A percentile compares a stretch with the other conserved stretches of the same genome.
phyloP scores from a whole-genome alignment of 108 stramenopile genomes.

The Stephanodiscus minutulus region DNA sequence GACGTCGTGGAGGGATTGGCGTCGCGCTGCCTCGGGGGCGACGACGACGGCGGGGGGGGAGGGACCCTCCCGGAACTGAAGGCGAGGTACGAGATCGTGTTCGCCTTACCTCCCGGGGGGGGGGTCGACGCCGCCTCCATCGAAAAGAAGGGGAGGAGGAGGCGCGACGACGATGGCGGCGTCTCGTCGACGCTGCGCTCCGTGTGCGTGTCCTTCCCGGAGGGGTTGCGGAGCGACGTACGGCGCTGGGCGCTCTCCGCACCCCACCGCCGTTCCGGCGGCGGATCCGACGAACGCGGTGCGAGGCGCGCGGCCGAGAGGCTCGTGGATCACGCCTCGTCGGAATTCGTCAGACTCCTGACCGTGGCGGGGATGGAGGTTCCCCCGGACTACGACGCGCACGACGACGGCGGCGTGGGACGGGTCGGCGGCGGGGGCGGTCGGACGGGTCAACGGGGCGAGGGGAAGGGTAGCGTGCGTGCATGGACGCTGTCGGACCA shows the following conservation, averaged over 20 bases:
- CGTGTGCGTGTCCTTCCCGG: slow-evolving; percentile 33
- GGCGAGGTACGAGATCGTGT: slow-evolving; percentile 32
- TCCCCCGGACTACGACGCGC: slow-evolving; percentile 10
- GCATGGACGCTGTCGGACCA: slow-evolving; percentile 52
- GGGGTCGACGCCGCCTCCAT: not conserved
- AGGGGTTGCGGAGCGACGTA: slow-evolving; percentile 19
- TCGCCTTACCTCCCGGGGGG: slow-evolving; percentile 12
- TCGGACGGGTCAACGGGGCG: not conserved
- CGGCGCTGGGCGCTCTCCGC: slow-evolving; percentile 22
- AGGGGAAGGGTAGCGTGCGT: not conserved
- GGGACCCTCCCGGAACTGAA: slow-evolving; percentile 24
- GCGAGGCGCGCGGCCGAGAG: slow-evolving; percentile 20
- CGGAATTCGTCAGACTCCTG: slow-evolving; percentile 63
- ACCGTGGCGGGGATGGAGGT: slow-evolving; percentile 68
- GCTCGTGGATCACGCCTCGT: slow-evolving; percentile 35
- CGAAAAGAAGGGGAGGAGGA: not conserved
- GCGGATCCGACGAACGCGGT: not conserved
- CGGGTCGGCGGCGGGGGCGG: not conserved
- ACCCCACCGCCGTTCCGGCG: not conserved
- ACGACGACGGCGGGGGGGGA: not conserved
- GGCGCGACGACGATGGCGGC: not conserved
- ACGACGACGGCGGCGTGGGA: not conserved
- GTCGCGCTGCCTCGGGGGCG: not conserved
- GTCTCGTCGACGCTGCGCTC: slow-evolving; percentile 24
- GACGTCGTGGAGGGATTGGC: slow-evolving; percentile 54